Evolutionary conservation across 169 alveolate species (phyloP).

Genomic region (Amoebophrya sp.): DNA sequence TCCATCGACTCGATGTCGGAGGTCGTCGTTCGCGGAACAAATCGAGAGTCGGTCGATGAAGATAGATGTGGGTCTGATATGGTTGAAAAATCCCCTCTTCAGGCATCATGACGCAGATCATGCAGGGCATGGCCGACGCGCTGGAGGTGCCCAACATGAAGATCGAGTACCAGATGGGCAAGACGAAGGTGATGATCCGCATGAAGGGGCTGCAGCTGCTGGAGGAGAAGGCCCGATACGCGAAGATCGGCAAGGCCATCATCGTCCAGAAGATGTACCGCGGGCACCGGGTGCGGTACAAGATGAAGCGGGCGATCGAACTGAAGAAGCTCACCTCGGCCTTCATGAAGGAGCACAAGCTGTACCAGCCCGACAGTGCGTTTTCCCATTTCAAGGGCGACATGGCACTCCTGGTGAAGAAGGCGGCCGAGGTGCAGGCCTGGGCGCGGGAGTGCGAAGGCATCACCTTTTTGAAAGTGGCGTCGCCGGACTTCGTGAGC

Average conservation of each 20-base stretch:
- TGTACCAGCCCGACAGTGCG: no score
- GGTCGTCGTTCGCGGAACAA: no score
- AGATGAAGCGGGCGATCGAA: background rate
- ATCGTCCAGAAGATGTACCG: background rate
- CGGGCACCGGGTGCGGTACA: background rate
- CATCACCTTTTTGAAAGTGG: background rate
- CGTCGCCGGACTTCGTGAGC: background rate
- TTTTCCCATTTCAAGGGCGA: no score
- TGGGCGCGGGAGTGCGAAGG: background rate
- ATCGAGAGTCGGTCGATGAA: no score
- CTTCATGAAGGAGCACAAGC: background rate
- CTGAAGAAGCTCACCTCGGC: background rate
- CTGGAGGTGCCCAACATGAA: constrained; percentile 89
- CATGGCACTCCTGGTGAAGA: background rate
- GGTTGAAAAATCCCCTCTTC: no score
- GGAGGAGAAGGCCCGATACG: background rate
- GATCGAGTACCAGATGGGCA: constrained; percentile 56
- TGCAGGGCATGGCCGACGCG: constrained; percentile 72
- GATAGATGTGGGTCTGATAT: no score
- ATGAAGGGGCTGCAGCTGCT: background rate
- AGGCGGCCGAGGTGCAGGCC: background rate
- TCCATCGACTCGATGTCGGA: no score
- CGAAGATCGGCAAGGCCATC: background rate
- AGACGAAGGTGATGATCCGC: background rate
- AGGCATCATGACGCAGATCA: constrained; percentile 22